Base-by-base conservation (phyloP, 345 rosid genomes). In the Sisymbrium altissimum region DNA sequence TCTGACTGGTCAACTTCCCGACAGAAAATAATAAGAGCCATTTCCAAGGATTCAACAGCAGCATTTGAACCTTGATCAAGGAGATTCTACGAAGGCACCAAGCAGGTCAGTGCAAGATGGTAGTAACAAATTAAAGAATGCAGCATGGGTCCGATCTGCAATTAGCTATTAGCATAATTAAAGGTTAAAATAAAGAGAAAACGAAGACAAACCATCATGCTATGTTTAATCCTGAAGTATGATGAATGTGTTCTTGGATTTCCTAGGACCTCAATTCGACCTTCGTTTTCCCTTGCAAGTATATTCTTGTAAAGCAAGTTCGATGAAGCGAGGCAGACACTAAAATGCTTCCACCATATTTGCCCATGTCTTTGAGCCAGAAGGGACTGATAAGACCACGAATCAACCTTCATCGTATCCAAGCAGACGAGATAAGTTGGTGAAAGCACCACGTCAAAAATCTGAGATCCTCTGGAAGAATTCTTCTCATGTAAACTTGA, bases 391-490 rank as follows among this genome's bases (percentile, higher is more conserved):
- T 66, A 74, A 58, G 88, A 69, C 75, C 60, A 80, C 60, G 84
- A 59, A 74, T 81, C 84, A 44, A 85, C 85, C 86, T 82, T 90
- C 73, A 95, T 71, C 36, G 80, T 70, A 83, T 95, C 97, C 76
- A 90, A 83, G 75, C 85, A 82, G 77, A 92, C 93, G 46, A 85
- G 44, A 81, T 95, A 95, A 58, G 87, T 88, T 62, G 96, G 98
- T 41, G 83, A 82, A 75, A 46, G 53, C 78, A 80, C 72, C 39
- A 55, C 49, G 65, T 70, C 68, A 45, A 18, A 40, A 75, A 32
- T 64, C 79, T 72, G 84, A 55, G 86, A 65, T 67, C 75, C 70
- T 59, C 66, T 72, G 12, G 69, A 64, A 73, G 78, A 75, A 49
- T 66, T 80, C 64, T 61, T 73, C 70, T 67, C 74, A 79, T 53